Base-by-base conservation (phyloP, 495 filamentous ascomycete species). In the Chaetomidium leptoderma region DNA sequence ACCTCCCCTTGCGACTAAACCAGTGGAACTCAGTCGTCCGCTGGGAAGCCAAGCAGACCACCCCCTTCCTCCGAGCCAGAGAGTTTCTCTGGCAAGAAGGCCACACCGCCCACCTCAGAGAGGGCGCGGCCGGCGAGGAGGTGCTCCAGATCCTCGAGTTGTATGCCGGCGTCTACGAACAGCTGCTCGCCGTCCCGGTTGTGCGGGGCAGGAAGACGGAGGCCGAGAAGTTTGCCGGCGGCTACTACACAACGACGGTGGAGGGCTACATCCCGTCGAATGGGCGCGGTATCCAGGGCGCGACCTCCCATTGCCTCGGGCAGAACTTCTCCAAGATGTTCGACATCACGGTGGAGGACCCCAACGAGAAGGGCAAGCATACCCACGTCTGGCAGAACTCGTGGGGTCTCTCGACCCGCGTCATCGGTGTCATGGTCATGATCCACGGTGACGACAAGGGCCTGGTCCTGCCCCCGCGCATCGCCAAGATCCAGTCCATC, bases 301-400 rank as follows among this genome's bases (percentile, higher is more conserved):
- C 83, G 50, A 98, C 95, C 19, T 91, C 87, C 53, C 93, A 98
- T 67, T 92, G 89, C 67, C 81, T 98, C 1, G 93, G 93, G 29
- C 92, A 96, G 72, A 96, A 97, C 73, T 97, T 98, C 80, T 88
- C 86, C 70, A 96, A 90, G 73, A 98, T 98, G 93, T 98, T 97
- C 73, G 85, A 89, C 68, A 96, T 98, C 73, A 91, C 87, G 0
- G 92, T 98, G 17, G 92, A 98, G 72, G 91, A 97, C 66, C 95
- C 95, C 13, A 78, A 54, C 23, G 48, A 69, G 45, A 67, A 68
- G 61, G 66, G 66, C 47, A 55, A 83, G 50, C 90, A 90, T 72
- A 72, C 96, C 55, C 70, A 90, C 63, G 91, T 97, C 26, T 97
- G 91, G 90, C 93, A 98, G 70, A 98, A 98, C 77, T 95, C 90